Evolutionary conservation across 2,329 filamentous ascomycete genomes (phyloP), one percentile per base, ranked within the genome.

Genomic region (Apiospora pterosperma): DNA sequence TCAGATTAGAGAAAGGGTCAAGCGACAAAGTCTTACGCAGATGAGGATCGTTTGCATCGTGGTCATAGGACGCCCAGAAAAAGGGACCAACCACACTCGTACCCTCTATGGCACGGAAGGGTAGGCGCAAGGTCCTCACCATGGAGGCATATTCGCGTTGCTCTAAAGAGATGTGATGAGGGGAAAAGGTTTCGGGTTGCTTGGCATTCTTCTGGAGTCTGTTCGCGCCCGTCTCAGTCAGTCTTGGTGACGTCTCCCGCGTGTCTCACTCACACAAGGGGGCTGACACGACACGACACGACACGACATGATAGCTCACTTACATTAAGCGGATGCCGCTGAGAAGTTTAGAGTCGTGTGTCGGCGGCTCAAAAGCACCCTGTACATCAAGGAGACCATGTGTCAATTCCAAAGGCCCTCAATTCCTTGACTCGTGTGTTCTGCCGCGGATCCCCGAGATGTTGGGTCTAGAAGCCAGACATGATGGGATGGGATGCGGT

Each of bases 81-180:
- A 88, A 88, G 1, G 87, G 87, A 0, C 87, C 87, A 16, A 89
- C 87, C 12, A 85, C 81, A 64, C 83, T 82, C 23, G 81, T 84
- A 21, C 84, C 83, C 74, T 90, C 87, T 67, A 90, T 85, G 38
- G 80, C 84, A 10, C 85, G 80, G 69, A 81, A 83, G 1, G 87
- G 86, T 52, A 89, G 77, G 65, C 77, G 80, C 74, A 88, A 71
- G 19, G 75, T 77, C 67, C 80, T 79, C 23, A 88, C 82, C 87
- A 90, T 89, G 59, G 76, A 76, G 68, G 80, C 79, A 68, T 89
- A 90, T 36, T 76, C 71, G 5, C 77, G 71, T n/a, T 79, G 79
- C 1, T 78, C 76, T 36, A 89, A 72, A 23, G 85, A 87, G 65
- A 90, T 81, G 67, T 84, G 77, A 66, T 82, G 78, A 19, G 85